Evolutionary conservation across 2,329 filamentous ascomycete genomes (phyloP), one percentile per base, ranked within the genome.

Genomic region (Eutypella sp.): DNA sequence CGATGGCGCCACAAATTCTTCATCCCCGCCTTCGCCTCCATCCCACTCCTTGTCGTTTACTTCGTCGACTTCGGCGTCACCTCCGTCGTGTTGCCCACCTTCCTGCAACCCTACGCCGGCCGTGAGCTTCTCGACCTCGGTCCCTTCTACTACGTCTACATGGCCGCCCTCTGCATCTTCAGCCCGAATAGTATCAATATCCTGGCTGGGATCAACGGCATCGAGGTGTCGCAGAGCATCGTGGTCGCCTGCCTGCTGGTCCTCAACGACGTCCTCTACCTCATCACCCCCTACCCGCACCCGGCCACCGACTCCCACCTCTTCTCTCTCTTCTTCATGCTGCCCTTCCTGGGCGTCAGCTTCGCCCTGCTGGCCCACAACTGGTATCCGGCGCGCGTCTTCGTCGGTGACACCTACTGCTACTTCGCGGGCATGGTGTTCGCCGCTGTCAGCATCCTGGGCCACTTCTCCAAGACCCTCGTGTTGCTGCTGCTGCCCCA

Each of bases 401-500:
- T 99, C 61, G 92, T 97, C 9, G 93, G 93, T 46, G 93, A 99
- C 68, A 99, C 93, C 4, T 99, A 97, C 76, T 99, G 93, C 77
- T 99, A 99, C 71, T 96, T 99, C 67, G 93, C 93, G 1, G 93
- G 93, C 55, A 99, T 99, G 90, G 88, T 97, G 33, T 99, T 99
- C 64, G 93, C 92, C 44, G 91, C 96, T 38, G 93, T 97, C 54
- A 90, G 89, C 52, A 97, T 99, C 61, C 78, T 96, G 43, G 93
- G 93, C 20, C 93, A 99, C 71, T 99, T 99, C 72, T 95, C 88
- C 73, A 99, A 99, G 71, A 99, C 93, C 1, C 78, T 99, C 39
- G 79, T 96, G 46, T 79, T 99, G 42, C 76, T 99, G 8, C 85
- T 99, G 56, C 76, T 96, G 33, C 93, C 93, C 13, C 93, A 99